Percentiles rank a stretch among this genome's conserved stretches.
Conservation (phyloP, 2,329 filamentous ascomycete genomes). For the Aspergillus udagawae region DNA sequence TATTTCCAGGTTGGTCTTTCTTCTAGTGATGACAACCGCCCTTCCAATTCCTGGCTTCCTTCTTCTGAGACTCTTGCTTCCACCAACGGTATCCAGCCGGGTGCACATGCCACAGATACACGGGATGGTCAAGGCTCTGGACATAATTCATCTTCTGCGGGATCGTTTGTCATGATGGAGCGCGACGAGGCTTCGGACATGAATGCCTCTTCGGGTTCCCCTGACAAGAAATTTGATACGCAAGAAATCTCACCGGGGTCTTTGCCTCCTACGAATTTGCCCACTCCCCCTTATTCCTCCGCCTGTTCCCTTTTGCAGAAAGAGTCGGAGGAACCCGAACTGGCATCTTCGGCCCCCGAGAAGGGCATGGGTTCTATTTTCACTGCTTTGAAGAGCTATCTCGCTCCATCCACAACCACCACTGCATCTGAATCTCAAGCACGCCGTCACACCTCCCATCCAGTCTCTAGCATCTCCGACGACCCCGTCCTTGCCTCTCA, state of each 20-base stretch:
- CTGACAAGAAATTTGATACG: constrained; percentile 22
- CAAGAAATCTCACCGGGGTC: constrained; percentile 26
- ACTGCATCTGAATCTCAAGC: constrained; percentile 31
- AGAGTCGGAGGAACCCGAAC: constrained; percentile 40
- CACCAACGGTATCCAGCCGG: constrained; percentile 22
- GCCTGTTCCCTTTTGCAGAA: constrained; percentile 42
- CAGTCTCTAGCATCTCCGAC: constrained; percentile 62
- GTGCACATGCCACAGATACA: constrained; percentile 19
- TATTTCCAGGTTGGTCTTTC: constrained; percentile 99
- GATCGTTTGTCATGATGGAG: constrained; percentile 42
- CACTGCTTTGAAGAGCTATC: constrained; percentile 43
- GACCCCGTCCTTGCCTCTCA: constrained; percentile 63
- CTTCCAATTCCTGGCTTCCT: constrained; percentile 38
- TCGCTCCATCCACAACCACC: constrained; percentile 33
- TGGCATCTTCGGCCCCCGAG: constrained; percentile 35
- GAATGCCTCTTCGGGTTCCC: constrained; percentile 24
- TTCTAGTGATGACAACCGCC: constrained; percentile 63
- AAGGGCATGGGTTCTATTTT: constrained; percentile 40
- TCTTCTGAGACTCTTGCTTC: constrained; percentile 27
- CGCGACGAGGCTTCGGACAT: constrained; percentile 31
- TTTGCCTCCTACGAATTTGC: constrained; percentile 33
- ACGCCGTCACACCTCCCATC: constrained; percentile 47
- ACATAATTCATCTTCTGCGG: constrained; percentile 32
- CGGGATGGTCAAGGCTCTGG: constrained; percentile 23
- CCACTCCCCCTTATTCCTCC: constrained; percentile 43